Evolutionary conservation across 371 early-diverging fungal genomes (phyloP), one percentile per base, ranked within the genome.

Genomic region (Mycotypha africana): DNA sequence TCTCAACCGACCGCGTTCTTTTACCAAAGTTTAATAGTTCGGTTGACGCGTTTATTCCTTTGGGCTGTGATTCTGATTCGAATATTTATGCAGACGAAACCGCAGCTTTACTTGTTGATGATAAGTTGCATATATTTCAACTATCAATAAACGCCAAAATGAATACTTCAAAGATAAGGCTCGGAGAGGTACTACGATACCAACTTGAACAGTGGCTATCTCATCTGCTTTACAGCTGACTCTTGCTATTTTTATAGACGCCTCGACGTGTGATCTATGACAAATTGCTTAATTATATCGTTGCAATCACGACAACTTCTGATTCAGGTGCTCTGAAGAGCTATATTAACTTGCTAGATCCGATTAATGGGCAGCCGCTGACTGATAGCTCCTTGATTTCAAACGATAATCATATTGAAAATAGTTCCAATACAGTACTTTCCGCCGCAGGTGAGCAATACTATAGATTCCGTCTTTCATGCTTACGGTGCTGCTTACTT

Each of bases 361-460:
- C 49, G 15, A 8, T 21, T 16, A 62, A 58, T 32, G 62, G 62
- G 14, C 24, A 47, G 10, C 38, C 35, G 1, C n/a, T 62, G 15
- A 30, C 58, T 6, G 46, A 53, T 16, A 40, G 22, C 20, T 45
- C 52, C 15, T 15, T 44, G 1, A 22, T 62, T 10, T 42, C 39
- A 28, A 23, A 41, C 5, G 53, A 56, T 22, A 37, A 38, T 2
- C 25, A 42, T 5, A 41, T 47, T 28, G 57, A 42, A 43, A 53
- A 40, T 19, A 33, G 34, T 33, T 11, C 4, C 4, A 33, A n/a
- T 33, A 15, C 7, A 14, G 34, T 33, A n/a, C 48, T 57, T 19
- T 62, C 62, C 14, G 35, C 50, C 15, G 58, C 54, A 15, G 59
- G 55, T 58, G 45, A 39, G 11, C 31, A n/a, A n/a, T n/a, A n/a